Evolutionary conservation across 2,329 filamentous ascomycete genomes (phyloP), one percentile per base, ranked within the genome.

Genomic region (Exophiala aquamarina): DNA sequence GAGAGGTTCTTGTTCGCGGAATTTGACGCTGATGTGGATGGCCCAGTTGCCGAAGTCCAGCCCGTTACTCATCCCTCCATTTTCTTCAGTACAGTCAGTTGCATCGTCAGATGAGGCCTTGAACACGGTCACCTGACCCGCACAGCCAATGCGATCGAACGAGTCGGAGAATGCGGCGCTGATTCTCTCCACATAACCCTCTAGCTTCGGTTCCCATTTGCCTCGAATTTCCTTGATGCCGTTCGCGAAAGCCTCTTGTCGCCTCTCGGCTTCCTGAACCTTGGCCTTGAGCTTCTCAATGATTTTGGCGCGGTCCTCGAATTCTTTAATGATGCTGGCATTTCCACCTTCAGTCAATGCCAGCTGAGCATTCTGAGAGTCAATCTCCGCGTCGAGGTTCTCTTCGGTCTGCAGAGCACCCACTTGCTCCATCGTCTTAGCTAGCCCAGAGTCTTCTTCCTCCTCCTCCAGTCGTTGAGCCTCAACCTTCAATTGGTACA

Each of bases 11-110:
- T 84, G 82, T 63, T 92, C 86, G 44, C 92, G 85, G 73, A 98
- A 98, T 64, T 91, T 94, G 65, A 98, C 93, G 66, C 86, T 85
- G 64, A 98, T 94, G 64, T 95, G 85, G 52, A 98, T 85, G 1
- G 89, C 84, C 93, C 93, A 98, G 52, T 87, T 82, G 47, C 94
- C 89, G 69, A 97, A 98, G 63, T 97, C 89, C 17, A 89, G 86
- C 18, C 73, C 76, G 57, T 90, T 61, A 10, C 56, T 50, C 21
- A 15, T 20, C 15, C 57, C 57, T 7, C 50, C 52, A 7, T 50
- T 50, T 19, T 59, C 52, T 35, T 58, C 55, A 6, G 49, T 55
- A 48, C 51, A 57, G 41, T 57, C 56, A 5, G 42, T 45, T 9
- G 66, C 63, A 26, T 67, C 63, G 44, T 69, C 65, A n/a, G 54